Evolutionary conservation across 2,329 filamentous ascomycete species (phyloP).

Genomic region (Coccinonectria pachysandricola): DNA sequence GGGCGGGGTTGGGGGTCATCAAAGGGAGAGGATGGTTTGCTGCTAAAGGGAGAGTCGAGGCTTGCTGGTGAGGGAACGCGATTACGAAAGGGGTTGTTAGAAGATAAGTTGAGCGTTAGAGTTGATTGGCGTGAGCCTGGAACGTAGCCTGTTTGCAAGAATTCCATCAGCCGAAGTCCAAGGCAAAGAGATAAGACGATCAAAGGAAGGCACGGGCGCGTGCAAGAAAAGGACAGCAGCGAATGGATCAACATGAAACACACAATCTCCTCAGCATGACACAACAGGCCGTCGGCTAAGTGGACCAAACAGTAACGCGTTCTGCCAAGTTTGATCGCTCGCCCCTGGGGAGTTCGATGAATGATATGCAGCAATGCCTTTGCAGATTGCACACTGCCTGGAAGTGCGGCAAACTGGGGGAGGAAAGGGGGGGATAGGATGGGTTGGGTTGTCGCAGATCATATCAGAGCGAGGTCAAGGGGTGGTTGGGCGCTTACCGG

Average conservation of each 20-base stretch:
- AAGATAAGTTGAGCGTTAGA: slow-evolving; percentile 59
- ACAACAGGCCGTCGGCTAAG: slow-evolving; percentile 19
- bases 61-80: slow-evolving; percentile 51
- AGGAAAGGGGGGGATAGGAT: too few species aligned
- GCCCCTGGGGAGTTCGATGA: slow-evolving; percentile 9
- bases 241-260: slow-evolving; percentile 21
- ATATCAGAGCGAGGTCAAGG: slow-evolving; percentile 21
- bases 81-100: slow-evolving; percentile 76
- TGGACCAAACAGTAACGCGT: slow-evolving; percentile 15
- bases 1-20: slow-evolving; percentile 48
- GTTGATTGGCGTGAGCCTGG: slow-evolving; percentile 22
- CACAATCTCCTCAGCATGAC: slow-evolving; percentile 24
- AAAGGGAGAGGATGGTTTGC: slow-evolving; percentile 44
- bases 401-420: too few species aligned
- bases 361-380: too few species aligned
- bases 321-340: slow-evolving; percentile 16
- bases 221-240: slow-evolving; percentile 21
- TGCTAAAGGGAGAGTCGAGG: slow-evolving; percentile 23
- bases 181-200: too few species aligned
- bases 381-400: slow-evolving; percentile 10
- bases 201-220: slow-evolving; percentile 16
- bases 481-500: slow-evolving; percentile 18
- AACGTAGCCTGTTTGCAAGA: slow-evolving; percentile 16
- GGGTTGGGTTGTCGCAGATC: slow-evolving; percentile 19
- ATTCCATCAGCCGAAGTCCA: slow-evolving; percentile 16